These are phyloP conservation scores for Cryptococcus hybrid DNA, from an alignment of 1,284 basidiomycete species.

Conservation along the genomic window DNA sequence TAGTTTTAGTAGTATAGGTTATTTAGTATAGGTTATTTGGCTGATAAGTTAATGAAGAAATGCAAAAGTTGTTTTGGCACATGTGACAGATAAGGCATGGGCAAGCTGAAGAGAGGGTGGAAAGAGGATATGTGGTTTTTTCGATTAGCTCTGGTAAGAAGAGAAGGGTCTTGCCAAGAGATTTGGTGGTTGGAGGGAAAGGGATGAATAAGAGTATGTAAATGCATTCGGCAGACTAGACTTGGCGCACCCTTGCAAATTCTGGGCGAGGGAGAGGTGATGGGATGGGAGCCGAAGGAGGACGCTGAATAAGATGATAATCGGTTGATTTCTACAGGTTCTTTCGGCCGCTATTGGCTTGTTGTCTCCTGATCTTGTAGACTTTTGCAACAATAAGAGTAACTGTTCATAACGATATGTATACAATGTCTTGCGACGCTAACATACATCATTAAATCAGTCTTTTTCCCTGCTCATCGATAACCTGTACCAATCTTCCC, in stretches of 20 bases:
- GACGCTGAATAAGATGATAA: constrained; percentile 3
- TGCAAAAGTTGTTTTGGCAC: too few relatives aligned
- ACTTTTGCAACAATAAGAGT: constrained; percentile 28
- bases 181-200: constrained; percentile 76
- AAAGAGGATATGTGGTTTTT: too few relatives aligned
- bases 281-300: constrained; percentile 77
- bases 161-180: constrained; percentile 64
- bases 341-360: constrained; percentile 14
- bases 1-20: too few relatives aligned
- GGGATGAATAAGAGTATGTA: constrained; percentile 75
- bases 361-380: constrained; percentile 28
- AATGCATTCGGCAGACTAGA: constrained; percentile 88
- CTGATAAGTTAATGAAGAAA: too few relatives aligned
- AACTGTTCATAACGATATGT: background rate
- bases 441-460: background rate
- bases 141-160: too few relatives aligned
- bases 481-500: background rate
- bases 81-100: too few relatives aligned
- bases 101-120: too few relatives aligned
- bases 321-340: constrained; percentile 12
- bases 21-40: too few relatives aligned
- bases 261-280: constrained; percentile 85
- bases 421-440: background rate
- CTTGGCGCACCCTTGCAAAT: constrained; percentile 90
- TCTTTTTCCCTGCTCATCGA: background rate